phyloP scores from a whole-genome alignment of 768 basidiomycete genomes.

The Hericium alpestre region DNA sequence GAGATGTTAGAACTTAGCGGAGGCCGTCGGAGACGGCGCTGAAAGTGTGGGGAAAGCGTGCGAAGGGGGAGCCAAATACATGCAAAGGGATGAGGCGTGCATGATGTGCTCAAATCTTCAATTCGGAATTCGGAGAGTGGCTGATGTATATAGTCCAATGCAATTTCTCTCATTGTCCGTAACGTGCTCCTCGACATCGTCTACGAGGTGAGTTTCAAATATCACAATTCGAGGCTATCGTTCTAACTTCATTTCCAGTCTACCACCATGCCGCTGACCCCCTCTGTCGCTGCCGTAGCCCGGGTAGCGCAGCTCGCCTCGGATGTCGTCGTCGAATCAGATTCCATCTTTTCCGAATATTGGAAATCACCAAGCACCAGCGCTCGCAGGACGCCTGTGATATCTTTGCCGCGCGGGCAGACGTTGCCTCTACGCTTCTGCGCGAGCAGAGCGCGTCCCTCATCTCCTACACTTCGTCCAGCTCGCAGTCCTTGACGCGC shows the following conservation, averaged over 20 bases:
- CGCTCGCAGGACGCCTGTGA: slow-evolving; percentile 24
- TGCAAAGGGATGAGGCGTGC: background rate
- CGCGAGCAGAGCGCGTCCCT: slow-evolving; percentile 33
- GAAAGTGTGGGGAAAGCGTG: no score
- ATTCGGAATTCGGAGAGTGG: background rate
- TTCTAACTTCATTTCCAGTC: background rate
- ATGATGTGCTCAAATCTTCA: background rate
- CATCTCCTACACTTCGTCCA: slow-evolving; percentile 48
- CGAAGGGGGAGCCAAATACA: background rate
- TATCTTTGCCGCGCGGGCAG: slow-evolving; percentile 52
- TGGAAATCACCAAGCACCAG: slow-evolving; percentile 17
- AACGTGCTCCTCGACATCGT: background rate
- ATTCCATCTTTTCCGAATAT: slow-evolving; percentile 33
- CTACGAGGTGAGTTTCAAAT: background rate
- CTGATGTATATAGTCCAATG: background rate
- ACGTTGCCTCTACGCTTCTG: slow-evolving; percentile 49
- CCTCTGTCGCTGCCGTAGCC: slow-evolving; percentile 35
- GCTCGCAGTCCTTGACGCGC: slow-evolving; percentile 41
- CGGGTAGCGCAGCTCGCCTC: slow-evolving; percentile 66
- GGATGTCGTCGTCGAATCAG: slow-evolving; percentile 49
- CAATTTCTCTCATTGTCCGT: background rate
- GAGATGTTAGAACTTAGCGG: no score
- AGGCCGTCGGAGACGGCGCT: no score
- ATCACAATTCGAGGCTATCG: background rate
- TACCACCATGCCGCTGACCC: slow-evolving; percentile 5